Conservation (phyloP, 2,329 filamentous ascomycete species). For the Neobulgaria alba region DNA sequence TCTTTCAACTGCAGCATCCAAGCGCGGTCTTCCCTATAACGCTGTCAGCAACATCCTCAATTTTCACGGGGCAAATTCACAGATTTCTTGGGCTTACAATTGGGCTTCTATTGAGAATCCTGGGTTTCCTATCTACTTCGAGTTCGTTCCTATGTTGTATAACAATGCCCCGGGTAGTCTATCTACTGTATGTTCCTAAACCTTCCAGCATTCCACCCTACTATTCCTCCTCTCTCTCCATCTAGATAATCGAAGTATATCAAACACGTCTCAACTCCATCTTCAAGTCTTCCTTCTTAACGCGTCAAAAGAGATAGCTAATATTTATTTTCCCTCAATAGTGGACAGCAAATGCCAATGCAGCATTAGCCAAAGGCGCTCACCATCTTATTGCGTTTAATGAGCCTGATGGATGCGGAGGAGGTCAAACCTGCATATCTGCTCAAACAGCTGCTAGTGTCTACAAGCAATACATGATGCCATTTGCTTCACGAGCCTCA, state of each 20-base stretch:
- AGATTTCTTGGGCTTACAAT: conserved; percentile 5
- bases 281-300: no score
- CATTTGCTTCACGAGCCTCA: conserved; percentile 32
- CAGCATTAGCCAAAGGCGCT: conserved; percentile 43
- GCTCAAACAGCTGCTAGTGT: conserved; percentile 28
- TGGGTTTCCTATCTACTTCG: conserved; percentile 1
- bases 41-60: conserved; percentile 4
- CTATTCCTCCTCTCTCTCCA: no score
- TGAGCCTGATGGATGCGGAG: conserved; percentile 51
- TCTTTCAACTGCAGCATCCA: background rate
- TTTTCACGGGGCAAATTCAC: background rate
- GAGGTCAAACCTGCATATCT: conserved; percentile 17
- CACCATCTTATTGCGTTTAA: conserved; percentile 57
- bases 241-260: no score
- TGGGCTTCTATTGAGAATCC: conserved; percentile 3
- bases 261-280: no score
- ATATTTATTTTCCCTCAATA: no score
- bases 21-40: conserved; percentile 5
- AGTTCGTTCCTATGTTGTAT: conserved; percentile 6
- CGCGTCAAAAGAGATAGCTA: no score
- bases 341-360: conserved; percentile 43
- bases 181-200: background rate
- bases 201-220: background rate
- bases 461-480: conserved; percentile 34
- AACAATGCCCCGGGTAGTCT: background rate